Conservation (phyloP, 441 rosid genomes). For the Corymbia calophylla region DNA sequence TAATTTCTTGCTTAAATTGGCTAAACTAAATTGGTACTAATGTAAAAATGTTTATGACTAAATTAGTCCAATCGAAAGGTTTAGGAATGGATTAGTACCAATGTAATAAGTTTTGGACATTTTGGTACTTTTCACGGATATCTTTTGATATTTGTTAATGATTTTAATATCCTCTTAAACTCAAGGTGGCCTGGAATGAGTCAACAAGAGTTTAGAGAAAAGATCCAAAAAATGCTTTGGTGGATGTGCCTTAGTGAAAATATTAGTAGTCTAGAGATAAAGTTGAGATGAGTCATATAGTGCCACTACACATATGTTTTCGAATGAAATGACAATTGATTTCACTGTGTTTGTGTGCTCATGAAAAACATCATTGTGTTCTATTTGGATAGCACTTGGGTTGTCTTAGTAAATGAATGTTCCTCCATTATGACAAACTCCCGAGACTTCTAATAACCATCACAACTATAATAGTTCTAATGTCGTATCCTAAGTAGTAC, state of each 20-base stretch:
- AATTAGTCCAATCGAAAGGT: too few relatives aligned
- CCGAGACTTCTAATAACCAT: background rate
- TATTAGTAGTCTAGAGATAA: background rate
- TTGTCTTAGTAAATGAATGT: background rate
- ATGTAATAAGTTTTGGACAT: too few relatives aligned
- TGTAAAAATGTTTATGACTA: too few relatives aligned
- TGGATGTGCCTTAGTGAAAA: background rate
- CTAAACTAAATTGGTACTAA: too few relatives aligned
- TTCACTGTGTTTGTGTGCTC: background rate
- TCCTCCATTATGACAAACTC: background rate
- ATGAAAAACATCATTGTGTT: background rate
- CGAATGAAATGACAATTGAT: background rate
- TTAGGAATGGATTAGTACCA: too few relatives aligned
- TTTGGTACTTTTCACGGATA: background rate
- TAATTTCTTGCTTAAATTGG: too few relatives aligned
- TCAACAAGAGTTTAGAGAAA: background rate
- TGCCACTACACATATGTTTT: background rate
- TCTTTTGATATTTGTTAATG: background rate
- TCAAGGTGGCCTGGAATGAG: background rate
- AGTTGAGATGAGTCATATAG: background rate
- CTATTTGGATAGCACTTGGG: rapidly evolving
- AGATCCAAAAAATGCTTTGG: background rate
- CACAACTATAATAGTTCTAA: background rate
- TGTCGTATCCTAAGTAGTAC: background rate
- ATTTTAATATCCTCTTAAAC: background rate